Evolutionary conservation across 2,329 filamentous ascomycete species (phyloP).

Genomic region (Rutstroemia sp.): DNA sequence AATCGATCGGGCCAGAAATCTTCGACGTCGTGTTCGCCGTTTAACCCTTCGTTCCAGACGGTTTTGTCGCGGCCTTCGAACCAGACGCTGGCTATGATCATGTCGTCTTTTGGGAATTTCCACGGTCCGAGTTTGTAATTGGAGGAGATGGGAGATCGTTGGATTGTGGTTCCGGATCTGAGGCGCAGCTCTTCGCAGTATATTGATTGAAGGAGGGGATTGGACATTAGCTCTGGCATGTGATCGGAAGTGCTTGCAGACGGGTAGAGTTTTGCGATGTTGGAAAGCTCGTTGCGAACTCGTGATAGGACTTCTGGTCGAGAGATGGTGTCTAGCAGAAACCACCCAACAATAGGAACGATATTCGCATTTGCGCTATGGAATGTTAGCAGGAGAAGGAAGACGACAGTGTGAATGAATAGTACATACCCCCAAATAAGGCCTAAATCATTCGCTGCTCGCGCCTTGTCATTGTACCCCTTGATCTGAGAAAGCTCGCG

Average conservation of each 20-base stretch:
- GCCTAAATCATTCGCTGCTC: slow-evolving; percentile 17
- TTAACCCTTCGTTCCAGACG: slow-evolving; percentile 28
- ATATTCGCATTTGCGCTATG: slow-evolving; percentile 23
- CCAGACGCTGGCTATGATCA: slow-evolving; percentile 24
- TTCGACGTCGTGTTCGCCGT: slow-evolving; percentile 24
- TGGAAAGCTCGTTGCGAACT: slow-evolving; percentile 19
- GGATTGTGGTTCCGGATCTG: slow-evolving; percentile 13
- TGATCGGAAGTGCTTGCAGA: background rate
- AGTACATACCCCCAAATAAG: slow-evolving; percentile 21
- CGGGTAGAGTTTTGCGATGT: slow-evolving; percentile 1
- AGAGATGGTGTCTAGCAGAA: slow-evolving; percentile 20
- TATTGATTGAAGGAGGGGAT: slow-evolving; percentile 30
- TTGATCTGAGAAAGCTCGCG: slow-evolving; percentile 5
- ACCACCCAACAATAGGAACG: slow-evolving; percentile 23
- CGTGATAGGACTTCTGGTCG: slow-evolving; percentile 16
- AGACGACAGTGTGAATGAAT: background rate
- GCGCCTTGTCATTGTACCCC: slow-evolving; percentile 8
- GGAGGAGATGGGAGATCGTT: slow-evolving; percentile 13
- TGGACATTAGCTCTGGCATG: slow-evolving; percentile 16
- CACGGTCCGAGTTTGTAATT: slow-evolving; percentile 26
- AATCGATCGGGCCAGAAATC: slow-evolving; percentile 33
- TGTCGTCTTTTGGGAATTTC: slow-evolving; percentile 23
- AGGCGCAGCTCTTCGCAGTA: slow-evolving; percentile 32
- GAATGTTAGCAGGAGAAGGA: background rate
- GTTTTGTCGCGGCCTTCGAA: slow-evolving; percentile 13